Evolutionary conservation across 768 basidiomycete genomes (phyloP).

Genomic region (Lactarius indigo): DNA sequence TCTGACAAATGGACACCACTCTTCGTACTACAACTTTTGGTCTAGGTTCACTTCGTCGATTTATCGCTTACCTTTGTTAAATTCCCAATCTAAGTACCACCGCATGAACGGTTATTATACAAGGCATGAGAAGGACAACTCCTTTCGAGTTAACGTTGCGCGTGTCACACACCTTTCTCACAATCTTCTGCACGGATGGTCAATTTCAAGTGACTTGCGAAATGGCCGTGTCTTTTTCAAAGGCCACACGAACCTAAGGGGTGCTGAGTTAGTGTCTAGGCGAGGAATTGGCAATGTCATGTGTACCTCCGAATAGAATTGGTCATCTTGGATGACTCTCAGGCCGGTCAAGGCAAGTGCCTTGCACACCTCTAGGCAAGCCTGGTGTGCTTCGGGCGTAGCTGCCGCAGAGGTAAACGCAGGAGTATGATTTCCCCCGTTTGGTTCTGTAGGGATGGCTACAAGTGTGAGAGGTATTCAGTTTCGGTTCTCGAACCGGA

Average conservation of each 20-base stretch:
- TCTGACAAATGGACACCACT: not conserved
- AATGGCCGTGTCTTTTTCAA: slow-evolving; percentile 19
- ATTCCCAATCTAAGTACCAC: not conserved
- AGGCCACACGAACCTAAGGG: slow-evolving; percentile 18
- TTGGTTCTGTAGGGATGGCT: slow-evolving; percentile 72
- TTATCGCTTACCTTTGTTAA: slow-evolving; percentile 4
- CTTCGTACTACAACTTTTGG: not conserved
- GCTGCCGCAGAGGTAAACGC: slow-evolving; percentile 64
- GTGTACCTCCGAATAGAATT: slow-evolving; percentile 53
- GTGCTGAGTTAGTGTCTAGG: not conserved
- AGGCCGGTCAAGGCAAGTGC: slow-evolving; percentile 69
- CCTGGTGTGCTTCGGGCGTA: slow-evolving; percentile 58
- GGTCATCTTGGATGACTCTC: slow-evolving; percentile 63
- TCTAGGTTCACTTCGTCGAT: not conserved
- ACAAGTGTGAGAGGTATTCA: not conserved
- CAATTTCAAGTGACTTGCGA: slow-evolving; percentile 6
- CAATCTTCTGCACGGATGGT: not conserved
- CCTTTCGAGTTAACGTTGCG: not conserved
- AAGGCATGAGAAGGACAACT: not conserved
- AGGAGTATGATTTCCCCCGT: slow-evolving; percentile 77
- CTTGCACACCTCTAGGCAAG: slow-evolving; percentile 63
- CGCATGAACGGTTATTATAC: not conserved
- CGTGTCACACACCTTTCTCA: not conserved
- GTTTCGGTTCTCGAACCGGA: not conserved
- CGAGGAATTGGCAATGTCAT: not conserved